A percentile compares a stretch with the other conserved stretches of the same genome.
Conservation (phyloP, 164 flowering plant genomes). For the Magnolia sinica region DNA sequence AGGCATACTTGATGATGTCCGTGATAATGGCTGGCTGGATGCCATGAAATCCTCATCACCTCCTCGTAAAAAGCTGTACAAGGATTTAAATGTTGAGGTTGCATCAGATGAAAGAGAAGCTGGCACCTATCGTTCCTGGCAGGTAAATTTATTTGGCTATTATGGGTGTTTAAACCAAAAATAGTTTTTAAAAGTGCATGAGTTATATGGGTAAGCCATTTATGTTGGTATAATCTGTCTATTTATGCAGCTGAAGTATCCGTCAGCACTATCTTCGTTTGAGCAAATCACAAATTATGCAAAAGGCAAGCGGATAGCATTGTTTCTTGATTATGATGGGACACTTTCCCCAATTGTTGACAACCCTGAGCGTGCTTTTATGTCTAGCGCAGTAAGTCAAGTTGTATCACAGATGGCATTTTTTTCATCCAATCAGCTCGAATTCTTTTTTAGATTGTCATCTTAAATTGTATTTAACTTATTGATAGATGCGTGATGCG, state of each 20-base stretch:
- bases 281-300: constrained; percentile 61
- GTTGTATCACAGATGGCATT: background rate
- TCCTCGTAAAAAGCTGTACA: constrained; percentile 53
- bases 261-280: constrained; percentile 80
- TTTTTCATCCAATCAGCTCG: background rate
- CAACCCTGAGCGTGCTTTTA: constrained; percentile 52
- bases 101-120: constrained; percentile 40
- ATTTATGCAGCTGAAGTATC: constrained; percentile 64
- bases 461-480: background rate
- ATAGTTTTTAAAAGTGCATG: too few species aligned
- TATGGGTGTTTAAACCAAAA: background rate
- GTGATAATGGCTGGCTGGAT: constrained; percentile 67
- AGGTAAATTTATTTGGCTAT: constrained; percentile 38
- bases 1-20: constrained; percentile 72
- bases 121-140: constrained; percentile 56
- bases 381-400: constrained; percentile 64
- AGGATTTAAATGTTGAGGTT: constrained; percentile 38
- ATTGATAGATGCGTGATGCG: constrained; percentile 75
- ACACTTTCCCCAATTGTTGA: constrained; percentile 43
- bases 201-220: background rate
- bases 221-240: background rate
- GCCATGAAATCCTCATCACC: constrained; percentile 96
- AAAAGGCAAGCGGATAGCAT: constrained; percentile 73
- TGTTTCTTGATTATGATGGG: constrained; percentile 56
- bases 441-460: background rate